Evolutionary conservation across 768 basidiomycete genomes (phyloP).

Genomic region (Leccinellum rugosiceps): DNA sequence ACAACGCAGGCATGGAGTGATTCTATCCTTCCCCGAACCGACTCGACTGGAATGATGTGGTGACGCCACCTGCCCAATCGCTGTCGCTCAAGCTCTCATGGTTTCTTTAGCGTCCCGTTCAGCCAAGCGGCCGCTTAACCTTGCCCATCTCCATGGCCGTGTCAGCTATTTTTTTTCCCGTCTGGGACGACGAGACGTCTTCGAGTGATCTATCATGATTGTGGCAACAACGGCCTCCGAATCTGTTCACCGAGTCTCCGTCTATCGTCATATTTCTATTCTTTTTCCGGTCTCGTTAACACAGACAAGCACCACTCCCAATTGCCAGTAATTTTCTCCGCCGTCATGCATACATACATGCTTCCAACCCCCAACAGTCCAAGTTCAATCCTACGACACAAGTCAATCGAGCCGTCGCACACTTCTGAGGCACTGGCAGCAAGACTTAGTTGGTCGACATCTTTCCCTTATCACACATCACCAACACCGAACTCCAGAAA

Average conservation of each 20-base stretch:
- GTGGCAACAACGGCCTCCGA: background rate
- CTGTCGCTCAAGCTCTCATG: background rate
- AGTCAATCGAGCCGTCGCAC: background rate
- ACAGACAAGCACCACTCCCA: no score
- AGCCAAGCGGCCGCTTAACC: no score
- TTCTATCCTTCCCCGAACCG: background rate
- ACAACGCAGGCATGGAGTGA: background rate
- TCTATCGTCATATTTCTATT: background rate
- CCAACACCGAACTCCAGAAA: background rate
- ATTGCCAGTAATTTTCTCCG: no score
- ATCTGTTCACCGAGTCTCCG: background rate
- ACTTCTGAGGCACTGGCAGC: background rate
- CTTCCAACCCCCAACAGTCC: no score
- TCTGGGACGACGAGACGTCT: background rate
- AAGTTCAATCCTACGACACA: no score
- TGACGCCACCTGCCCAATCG: background rate
- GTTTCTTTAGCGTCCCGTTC: background rate
- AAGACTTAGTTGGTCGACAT: background rate
- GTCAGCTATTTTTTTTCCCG: background rate
- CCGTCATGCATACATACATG: no score
- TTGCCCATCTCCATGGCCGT: background rate
- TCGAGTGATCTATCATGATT: background rate
- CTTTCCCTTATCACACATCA: background rate
- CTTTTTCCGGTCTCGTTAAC: no score
- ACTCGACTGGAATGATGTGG: background rate